Evolutionary conservation across 176 grass and related monocot species (phyloP).

Genomic region (Juncus effusus): DNA sequence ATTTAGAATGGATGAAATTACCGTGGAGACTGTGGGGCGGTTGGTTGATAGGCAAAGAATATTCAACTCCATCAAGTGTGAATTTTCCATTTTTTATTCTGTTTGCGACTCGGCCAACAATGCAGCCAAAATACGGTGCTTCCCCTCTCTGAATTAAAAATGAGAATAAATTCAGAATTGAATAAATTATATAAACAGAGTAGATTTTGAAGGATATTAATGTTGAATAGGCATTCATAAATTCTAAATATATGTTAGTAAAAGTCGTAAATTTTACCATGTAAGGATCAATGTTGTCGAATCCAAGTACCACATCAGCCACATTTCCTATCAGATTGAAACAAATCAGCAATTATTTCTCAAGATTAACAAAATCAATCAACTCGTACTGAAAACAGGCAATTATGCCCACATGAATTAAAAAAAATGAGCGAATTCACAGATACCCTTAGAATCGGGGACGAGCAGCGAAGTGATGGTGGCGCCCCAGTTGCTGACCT

Average conservation of each 20-base stretch:
- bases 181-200: constrained; percentile 8
- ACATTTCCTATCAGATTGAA: constrained; percentile 43
- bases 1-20: constrained; percentile 22
- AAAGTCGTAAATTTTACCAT: constrained; percentile 37
- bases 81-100: constrained; percentile 76
- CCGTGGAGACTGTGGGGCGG: constrained; percentile 77
- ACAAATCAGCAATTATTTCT: background rate
- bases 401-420: background rate
- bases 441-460: constrained; percentile 61
- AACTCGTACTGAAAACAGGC: background rate
- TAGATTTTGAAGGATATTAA: background rate
- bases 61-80: constrained; percentile 44
- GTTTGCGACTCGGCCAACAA: constrained; percentile 87
- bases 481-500: constrained; percentile 69
- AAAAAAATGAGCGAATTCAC: background rate
- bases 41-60: constrained; percentile 73
- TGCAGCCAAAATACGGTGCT: constrained; percentile 88
- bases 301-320: constrained; percentile 82
- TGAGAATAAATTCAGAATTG: background rate
- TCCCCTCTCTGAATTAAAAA: constrained; percentile 45
- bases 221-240: background rate
- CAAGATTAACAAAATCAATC: constrained; percentile 13
- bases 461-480: constrained; percentile 86
- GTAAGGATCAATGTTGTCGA: constrained; percentile 73
- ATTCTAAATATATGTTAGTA: background rate